Evolutionary conservation across 164 flowering plant species (phyloP).

Genomic region (Magnolia kwangsiensis): DNA sequence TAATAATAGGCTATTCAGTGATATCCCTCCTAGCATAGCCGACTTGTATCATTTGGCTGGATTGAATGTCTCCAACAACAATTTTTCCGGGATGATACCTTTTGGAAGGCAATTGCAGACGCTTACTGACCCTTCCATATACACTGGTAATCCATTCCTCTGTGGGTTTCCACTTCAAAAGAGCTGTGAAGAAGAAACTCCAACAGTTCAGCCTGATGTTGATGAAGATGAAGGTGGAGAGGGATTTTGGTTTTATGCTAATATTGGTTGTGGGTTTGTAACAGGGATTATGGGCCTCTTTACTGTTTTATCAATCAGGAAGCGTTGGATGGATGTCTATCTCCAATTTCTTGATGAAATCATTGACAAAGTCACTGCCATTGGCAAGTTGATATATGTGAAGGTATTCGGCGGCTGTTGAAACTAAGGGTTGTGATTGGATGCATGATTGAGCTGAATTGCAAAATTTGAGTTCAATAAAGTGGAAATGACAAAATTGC

Average conservation of each 20-base stretch:
- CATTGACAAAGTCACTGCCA: not conserved
- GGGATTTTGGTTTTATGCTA: not conserved
- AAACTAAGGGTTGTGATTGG: not conserved
- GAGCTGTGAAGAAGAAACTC: not conserved
- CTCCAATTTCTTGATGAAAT: not conserved
- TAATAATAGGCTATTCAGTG: conserved; percentile 26
- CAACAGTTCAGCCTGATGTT: not conserved
- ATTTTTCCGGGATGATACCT: not conserved
- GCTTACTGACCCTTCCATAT: not conserved
- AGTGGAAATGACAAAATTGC: too few relatives aligned
- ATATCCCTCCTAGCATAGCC: conserved; percentile 18
- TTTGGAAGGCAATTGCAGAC: not conserved
- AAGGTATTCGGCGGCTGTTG: not conserved
- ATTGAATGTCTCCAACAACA: not conserved
- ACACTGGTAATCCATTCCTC: not conserved
- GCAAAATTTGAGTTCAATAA: too few relatives aligned
- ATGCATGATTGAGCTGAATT: too few relatives aligned
- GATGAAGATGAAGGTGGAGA: not conserved
- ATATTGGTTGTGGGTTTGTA: not conserved
- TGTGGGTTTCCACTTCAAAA: not conserved
- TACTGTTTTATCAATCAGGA: not conserved
- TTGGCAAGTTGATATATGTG: not conserved
- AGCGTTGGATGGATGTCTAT: not conserved
- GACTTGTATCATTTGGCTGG: not conserved
- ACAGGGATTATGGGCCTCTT: not conserved